A percentile compares a stretch with the other conserved stretches of the same genome.
Conservation (phyloP, 345 rosid species). For the Syzygium grande region DNA sequence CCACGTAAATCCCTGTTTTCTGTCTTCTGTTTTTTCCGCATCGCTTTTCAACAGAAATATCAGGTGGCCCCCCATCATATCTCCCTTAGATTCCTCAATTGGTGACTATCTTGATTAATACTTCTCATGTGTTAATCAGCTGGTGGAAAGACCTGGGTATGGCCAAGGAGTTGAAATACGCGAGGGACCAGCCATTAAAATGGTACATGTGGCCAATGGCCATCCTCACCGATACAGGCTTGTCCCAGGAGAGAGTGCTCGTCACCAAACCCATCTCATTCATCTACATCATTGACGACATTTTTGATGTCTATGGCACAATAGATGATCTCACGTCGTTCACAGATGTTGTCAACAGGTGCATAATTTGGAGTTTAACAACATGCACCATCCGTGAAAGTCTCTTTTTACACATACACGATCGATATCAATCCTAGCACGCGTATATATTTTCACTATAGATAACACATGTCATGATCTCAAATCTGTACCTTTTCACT, state of each 20-base stretch:
- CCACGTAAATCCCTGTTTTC: too few species aligned
- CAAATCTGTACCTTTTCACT: not conserved
- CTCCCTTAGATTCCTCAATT: not conserved
- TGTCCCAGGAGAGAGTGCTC: slow-evolving; percentile 3
- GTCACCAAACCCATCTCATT: slow-evolving; percentile 4
- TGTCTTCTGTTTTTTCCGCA: too few species aligned
- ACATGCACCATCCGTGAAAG: not conserved
- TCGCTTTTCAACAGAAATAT: too few species aligned
- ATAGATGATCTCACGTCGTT: slow-evolving; percentile 1
- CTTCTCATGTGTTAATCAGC: not conserved
- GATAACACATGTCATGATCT: not conserved
- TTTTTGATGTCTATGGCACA: slow-evolving; percentile 5
- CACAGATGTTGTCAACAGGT: slow-evolving; percentile 1
- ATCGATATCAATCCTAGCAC: not conserved
- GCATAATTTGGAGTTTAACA: not conserved
- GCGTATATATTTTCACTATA: not conserved
- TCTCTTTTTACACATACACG: not conserved
- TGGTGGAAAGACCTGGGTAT: slow-evolving; percentile 7
- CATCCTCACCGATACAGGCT: not conserved
- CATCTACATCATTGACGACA: slow-evolving; percentile 8
- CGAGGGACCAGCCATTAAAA: slow-evolving; percentile 5
- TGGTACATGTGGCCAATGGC: slow-evolving; percentile 13
- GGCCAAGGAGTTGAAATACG: not conserved
- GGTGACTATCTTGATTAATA: not conserved
- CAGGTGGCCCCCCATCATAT: not conserved